These are phyloP conservation scores for Aschersonia sp. DNA, from an alignment of 2,329 filamentous ascomycete genomes.

Conservation along the genomic window DNA sequence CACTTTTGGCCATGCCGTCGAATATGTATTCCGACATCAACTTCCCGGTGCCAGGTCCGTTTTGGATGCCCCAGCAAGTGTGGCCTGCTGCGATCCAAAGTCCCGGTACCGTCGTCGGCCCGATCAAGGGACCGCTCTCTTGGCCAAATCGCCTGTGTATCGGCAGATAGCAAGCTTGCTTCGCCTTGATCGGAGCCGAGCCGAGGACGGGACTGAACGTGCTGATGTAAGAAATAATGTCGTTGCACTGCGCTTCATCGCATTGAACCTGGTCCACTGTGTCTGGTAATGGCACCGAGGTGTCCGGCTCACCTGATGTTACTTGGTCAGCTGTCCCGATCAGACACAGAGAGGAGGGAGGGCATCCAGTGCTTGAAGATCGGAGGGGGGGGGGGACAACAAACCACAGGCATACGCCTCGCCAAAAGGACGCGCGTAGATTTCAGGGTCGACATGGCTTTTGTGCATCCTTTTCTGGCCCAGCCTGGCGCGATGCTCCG, in stretches of 20 bases:
- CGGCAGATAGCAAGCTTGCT: conserved; percentile 89
- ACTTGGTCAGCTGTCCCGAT: neutral
- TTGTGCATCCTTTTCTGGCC: conserved; percentile 39
- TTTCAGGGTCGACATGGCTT: conserved; percentile 68
- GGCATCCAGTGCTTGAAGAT: too few species aligned
- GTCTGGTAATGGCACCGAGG: conserved; percentile 56
- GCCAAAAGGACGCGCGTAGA: conserved; percentile 78
- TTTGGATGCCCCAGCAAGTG: conserved; percentile 98
- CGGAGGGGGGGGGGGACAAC: conserved; percentile 9
- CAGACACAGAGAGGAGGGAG: too few species aligned
- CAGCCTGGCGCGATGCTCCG: conserved; percentile 29
- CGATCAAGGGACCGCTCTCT: conserved; percentile 59
- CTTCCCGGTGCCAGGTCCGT: conserved; percentile 76
- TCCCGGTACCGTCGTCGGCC: conserved; percentile 57
- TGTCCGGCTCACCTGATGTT: conserved; percentile 57
- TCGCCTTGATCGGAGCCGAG: conserved; percentile 52
- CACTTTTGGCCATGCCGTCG: conserved; percentile 55
- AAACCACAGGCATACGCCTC: conserved; percentile 86
- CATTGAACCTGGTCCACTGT: conserved; percentile 62
- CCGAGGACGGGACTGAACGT: conserved; percentile 52
- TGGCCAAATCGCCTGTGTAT: conserved; percentile 51
- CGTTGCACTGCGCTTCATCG: conserved; percentile 66
- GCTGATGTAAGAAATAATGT: conserved; percentile 66
- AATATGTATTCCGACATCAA: conserved; percentile 68
- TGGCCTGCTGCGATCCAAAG: conserved; percentile 78